These are phyloP conservation scores for Meripilus lineatus DNA, from an alignment of 1,284 basidiomycete genomes.

Conservation along the genomic window DNA sequence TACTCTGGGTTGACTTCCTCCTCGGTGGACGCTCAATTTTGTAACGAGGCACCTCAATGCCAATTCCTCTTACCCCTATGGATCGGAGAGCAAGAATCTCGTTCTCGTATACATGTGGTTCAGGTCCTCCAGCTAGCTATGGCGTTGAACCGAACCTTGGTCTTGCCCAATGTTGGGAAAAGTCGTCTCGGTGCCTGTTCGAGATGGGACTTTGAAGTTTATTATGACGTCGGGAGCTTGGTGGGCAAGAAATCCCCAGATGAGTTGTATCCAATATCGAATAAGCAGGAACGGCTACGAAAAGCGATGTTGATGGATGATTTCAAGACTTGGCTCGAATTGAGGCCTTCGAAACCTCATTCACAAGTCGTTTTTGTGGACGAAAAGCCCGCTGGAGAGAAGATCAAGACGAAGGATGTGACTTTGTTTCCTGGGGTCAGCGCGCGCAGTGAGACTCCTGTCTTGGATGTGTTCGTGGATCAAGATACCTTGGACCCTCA, in stretches of 20 bases:
- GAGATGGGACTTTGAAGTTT: conserved; percentile 37
- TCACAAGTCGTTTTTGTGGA: conserved; percentile 22
- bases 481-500: conserved; percentile 2
- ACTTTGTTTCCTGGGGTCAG: conserved; percentile 2
- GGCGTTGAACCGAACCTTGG: conserved; percentile 41
- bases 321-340: conserved; percentile 33
- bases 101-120: conserved; percentile 41
- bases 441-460: not conserved
- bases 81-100: conserved; percentile 45
- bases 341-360: conserved; percentile 20
- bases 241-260: conserved; percentile 7
- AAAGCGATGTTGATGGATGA: conserved; percentile 28
- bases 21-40: conserved; percentile 20
- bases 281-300: conserved; percentile 7
- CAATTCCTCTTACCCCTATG: conserved; percentile 43
- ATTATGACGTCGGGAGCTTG: conserved; percentile 37
- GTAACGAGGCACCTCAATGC: conserved; percentile 22
- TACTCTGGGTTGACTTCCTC: conserved; percentile 10
- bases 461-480: conserved; percentile 11
- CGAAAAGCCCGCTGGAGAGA: conserved; percentile 5
- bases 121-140: conserved; percentile 39
- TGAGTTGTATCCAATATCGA: too few species aligned
- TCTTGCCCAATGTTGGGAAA: conserved; percentile 48
- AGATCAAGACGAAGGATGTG: not conserved
- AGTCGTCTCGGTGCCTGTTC: conserved; percentile 43